These are phyloP conservation scores for Ampelomyces quisqualis DNA, from an alignment of 2,329 filamentous ascomycete genomes.

Conservation along the genomic window DNA sequence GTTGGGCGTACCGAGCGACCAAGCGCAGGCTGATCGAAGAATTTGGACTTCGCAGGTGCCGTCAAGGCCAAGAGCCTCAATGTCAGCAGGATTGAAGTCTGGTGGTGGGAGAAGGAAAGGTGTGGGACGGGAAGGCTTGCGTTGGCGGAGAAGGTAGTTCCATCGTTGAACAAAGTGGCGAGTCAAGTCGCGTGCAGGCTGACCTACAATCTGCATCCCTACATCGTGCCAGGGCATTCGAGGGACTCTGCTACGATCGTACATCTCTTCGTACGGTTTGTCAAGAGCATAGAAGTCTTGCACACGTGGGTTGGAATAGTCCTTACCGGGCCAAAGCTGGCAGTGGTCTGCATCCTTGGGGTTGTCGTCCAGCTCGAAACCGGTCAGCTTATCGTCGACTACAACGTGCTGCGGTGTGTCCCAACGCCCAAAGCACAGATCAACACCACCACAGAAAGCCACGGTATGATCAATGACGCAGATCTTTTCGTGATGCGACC, in stretches of 20 bases:
- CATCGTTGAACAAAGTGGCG: slow-evolving; percentile 96
- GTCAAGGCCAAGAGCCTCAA: slow-evolving; percentile 82
- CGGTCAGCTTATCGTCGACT: slow-evolving; percentile 90
- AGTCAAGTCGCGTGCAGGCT: slow-evolving; percentile 89
- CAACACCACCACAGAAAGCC: slow-evolving; percentile 92
- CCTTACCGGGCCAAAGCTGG: slow-evolving; percentile 95
- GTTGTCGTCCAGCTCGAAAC: slow-evolving; percentile 71
- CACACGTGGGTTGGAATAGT: slow-evolving; percentile 94
- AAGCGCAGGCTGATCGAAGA: slow-evolving; percentile 81
- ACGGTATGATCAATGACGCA: slow-evolving; percentile 94
- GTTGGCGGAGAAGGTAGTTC: slow-evolving; percentile 93
- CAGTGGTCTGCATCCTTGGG: slow-evolving; percentile 92
- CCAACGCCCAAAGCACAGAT: slow-evolving; percentile 96
- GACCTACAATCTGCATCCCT: slow-evolving; percentile 94
- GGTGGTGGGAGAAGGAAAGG: slow-evolving; percentile 92
- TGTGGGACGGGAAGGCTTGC: slow-evolving; percentile 89
- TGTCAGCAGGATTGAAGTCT: slow-evolving; percentile 81
- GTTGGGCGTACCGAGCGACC: slow-evolving; percentile 84
- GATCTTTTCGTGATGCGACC: slow-evolving; percentile 98
- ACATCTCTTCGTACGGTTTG: slow-evolving; percentile 98
- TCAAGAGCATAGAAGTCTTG: slow-evolving; percentile 93
- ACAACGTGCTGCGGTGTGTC: slow-evolving; percentile 91
- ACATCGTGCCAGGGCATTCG: slow-evolving; percentile 99
- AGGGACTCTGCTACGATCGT: slow-evolving; percentile 82
- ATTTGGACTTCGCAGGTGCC: slow-evolving; percentile 98